Conservation (phyloP, 768 basidiomycete genomes). For the Kwoniella sp. region DNA sequence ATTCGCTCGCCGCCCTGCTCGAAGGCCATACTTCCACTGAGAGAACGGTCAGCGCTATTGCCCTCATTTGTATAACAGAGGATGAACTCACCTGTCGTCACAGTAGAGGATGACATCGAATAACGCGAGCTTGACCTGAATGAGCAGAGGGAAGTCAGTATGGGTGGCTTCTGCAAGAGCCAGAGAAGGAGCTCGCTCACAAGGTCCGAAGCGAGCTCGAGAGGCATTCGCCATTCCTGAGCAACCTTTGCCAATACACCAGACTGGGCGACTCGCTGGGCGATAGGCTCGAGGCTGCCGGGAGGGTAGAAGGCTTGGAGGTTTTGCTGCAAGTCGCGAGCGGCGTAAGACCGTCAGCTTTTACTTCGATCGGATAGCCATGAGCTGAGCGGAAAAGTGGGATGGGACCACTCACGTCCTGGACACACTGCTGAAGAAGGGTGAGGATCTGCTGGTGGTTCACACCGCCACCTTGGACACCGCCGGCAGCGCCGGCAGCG, state of each 20-base stretch:
- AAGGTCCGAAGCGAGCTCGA: conserved; percentile 59
- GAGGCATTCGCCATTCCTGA: conserved; percentile 57
- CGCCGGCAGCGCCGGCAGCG: conserved; percentile 21
- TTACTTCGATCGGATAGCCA: no score
- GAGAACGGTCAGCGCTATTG: neutral
- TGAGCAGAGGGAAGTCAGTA: neutral
- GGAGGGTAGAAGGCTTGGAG: conserved; percentile 59
- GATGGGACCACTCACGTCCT: conserved; percentile 44
- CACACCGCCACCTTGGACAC: conserved; percentile 29
- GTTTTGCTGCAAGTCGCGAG: conserved; percentile 54
- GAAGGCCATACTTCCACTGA: conserved; percentile 4
- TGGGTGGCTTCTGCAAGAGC: neutral
- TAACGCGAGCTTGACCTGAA: conserved; percentile 53
- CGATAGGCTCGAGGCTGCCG: conserved; percentile 56
- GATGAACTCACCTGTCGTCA: conserved; percentile 56
- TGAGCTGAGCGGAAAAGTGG: neutral
- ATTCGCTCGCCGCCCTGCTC: conserved; percentile 56
- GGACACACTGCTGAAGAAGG: conserved; percentile 53
- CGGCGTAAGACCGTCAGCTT: no score
- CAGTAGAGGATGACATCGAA: conserved; percentile 56
- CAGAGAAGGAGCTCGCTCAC: conserved; percentile 20
- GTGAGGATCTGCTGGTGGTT: conserved; percentile 39
- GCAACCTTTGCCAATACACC: conserved; percentile 56
- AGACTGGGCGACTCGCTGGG: conserved; percentile 54
- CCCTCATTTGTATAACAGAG: conserved; percentile 41